Evolutionary conservation across 306 rosid genomes (phyloP), one percentile per base, ranked within the genome.

Genomic region (Pterocarpus santalinus): DNA sequence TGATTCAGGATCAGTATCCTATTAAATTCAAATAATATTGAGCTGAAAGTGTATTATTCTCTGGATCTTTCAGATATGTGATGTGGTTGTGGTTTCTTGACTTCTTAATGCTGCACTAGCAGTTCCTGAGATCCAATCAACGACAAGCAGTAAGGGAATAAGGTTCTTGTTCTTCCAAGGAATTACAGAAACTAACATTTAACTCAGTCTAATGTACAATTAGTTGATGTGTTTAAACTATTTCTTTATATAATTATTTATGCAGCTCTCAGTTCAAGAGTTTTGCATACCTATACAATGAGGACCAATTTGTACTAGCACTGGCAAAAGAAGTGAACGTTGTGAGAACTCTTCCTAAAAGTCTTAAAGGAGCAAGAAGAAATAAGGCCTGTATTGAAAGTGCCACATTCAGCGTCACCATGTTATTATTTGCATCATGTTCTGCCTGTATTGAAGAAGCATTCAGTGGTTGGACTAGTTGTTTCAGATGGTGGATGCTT

Each of bases 91-190:
- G 53, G 75, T 96, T 78, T 76, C 99, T 70, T 90, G 98, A 67
- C 90, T 91, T 81, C 98, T 96, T 16, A 96, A 96, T 84, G 97
- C 97, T 81, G 93, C 94, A 66, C 85, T 96, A 76, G 94, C 91
- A 53, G 85, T 96, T 87, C 99, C 99, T 7, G 98, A 96, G 89
- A 90, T 96, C 85, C 99, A 78, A 78, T 92, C 97, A 61, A 90
- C 99, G 74, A 96, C 99, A 68, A 96, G 99, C 88, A 96, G 90
- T 90, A 96, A 96, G 85, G 99, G 99, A 78, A 96, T 96, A 87
- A 93, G 98, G 99, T 95, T 87, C 72, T 58, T 75, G 51, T 68
- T 73, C 71, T 73, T 77, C 16, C 69, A 17, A 60, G 69, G 60
- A 77, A 62, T 76, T 55, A 51, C 52, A 35, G 65, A 81, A 74